These are phyloP conservation scores for Lichtheimia ramosa DNA, from an alignment of 371 early-diverging fungal genomes.

Conservation along the genomic window DNA sequence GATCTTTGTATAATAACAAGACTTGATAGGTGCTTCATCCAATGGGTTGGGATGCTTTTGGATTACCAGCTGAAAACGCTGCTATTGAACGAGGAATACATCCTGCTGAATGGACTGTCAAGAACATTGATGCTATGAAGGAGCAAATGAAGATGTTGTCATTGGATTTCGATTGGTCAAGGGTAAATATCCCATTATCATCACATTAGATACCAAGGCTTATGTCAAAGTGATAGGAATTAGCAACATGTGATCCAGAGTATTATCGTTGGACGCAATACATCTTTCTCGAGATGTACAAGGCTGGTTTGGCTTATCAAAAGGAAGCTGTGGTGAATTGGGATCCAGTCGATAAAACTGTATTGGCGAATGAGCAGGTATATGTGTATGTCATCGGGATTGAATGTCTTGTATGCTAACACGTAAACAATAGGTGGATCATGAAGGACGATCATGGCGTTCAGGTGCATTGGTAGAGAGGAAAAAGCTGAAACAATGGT, in stretches of 20 bases:
- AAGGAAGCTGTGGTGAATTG: slow-evolving; percentile 92
- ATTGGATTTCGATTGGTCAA: slow-evolving; percentile 89
- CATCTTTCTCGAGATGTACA: slow-evolving; percentile 77
- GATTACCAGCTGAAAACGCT: slow-evolving; percentile 98
- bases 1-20: too few species aligned
- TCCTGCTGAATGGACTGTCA: slow-evolving; percentile 83
- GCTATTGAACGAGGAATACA: slow-evolving; percentile 87
- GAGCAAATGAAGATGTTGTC: slow-evolving; percentile 73
- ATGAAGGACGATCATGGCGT: slow-evolving; percentile 86
- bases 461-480: slow-evolving; percentile 94
- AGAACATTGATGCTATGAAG: slow-evolving; percentile 84
- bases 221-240: slow-evolving; percentile 51
- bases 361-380: slow-evolving; percentile 94
- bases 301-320: slow-evolving; percentile 82
- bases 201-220: neutral
- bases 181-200: slow-evolving; percentile 37
- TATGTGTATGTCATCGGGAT: neutral
- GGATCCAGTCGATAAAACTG: slow-evolving; percentile 96
- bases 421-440: slow-evolving; percentile 65
- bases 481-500: slow-evolving; percentile 88
- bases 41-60: slow-evolving; percentile 99
- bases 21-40: slow-evolving; percentile 75
- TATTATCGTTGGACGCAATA: slow-evolving; percentile 95
- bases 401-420: too few species aligned
- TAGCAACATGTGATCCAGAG: slow-evolving; percentile 81